Base-by-base conservation (phyloP, 2,329 filamentous ascomycete genomes). In the Teratosphaeria zuluensis region DNA sequence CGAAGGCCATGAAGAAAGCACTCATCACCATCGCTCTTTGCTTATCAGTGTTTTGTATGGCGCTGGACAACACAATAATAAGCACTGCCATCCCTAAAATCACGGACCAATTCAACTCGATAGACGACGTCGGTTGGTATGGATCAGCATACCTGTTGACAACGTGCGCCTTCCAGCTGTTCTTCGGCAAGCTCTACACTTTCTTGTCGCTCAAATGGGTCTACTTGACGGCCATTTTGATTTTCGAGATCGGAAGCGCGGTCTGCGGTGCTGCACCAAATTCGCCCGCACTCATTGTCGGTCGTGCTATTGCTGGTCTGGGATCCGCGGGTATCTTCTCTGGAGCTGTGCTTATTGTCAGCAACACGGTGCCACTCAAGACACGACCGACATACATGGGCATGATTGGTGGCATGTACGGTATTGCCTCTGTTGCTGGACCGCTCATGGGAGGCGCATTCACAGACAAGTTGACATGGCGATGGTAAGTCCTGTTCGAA, bases 181-280 rank as follows among this genome's bases (percentile, higher is more conserved):
- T 77, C 48, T 79, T 74, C 62, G 77, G 76, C n/a, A 74, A 76
- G 16, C 70, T 79, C 56, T 79, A 78, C 66, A 77, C 75, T 32
- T 78, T 74, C 68, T 78, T 76, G 64, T 68, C 67, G 1, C 66
- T 75, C 65, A 81, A 81, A 67, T 77, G 72, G 72, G 68, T 77
- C 51, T 80, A 75, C 65, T 62, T 81, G 8, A 61, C 62, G 16
- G 75, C 75, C 0, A 70, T 80, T 28, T 63, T 71, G 60, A 74
- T 80, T 65, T 82, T 82, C 67, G 78, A 81, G 64, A 58, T 81
- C 56, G 80, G 80, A 19, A 78, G 76, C n/a, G 69, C 78, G 12
- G 70, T 82, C 57, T 81, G 79, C 60, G 80, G 76, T 63, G 73
- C 76, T 31, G 79, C 80, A 7, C 78, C 78, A 12, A 79, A 74